phyloP scores from a whole-genome alignment of 371 early-diverging fungal genomes.

The Mortierella sp. region DNA sequence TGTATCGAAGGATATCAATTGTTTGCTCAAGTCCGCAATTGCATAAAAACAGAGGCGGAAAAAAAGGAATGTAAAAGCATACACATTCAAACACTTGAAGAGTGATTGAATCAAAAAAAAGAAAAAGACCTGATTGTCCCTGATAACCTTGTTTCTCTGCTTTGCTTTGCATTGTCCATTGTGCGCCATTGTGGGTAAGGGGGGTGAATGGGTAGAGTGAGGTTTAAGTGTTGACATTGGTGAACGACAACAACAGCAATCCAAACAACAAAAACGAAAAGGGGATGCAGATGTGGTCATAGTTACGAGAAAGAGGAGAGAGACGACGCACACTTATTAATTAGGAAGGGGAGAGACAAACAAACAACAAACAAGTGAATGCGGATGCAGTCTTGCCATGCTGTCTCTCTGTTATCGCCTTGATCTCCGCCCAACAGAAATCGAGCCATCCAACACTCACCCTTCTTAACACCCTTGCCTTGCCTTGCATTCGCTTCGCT shows the following conservation, averaged over 20 bases:
- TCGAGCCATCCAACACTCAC: conserved; percentile 10
- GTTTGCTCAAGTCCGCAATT: neutral
- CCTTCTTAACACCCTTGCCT: neutral
- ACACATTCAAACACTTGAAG: neutral
- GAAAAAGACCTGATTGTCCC: neutral
- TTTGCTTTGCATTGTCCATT: neutral
- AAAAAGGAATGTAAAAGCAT: neutral
- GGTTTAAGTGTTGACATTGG: neutral
- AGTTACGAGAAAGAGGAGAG: neutral
- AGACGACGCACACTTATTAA: neutral
- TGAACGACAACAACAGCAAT: neutral
- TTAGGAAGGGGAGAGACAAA: neutral
- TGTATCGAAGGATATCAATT: neutral
- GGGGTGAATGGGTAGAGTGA: too few species aligned
- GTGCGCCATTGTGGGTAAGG: too few species aligned
- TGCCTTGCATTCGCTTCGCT: neutral
- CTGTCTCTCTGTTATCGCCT: conserved; percentile 37
- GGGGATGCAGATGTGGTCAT: conserved; percentile 1
- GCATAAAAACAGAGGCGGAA: neutral
- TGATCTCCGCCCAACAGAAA: conserved; percentile 53
- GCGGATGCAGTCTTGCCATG: neutral
- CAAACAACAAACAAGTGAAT: neutral
- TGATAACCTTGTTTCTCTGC: conserved; percentile 1
- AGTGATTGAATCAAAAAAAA: neutral
- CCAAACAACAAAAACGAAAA: neutral